phyloP scores from a whole-genome alignment of 1,284 basidiomycete species.

The Cerioporus squamosus region DNA sequence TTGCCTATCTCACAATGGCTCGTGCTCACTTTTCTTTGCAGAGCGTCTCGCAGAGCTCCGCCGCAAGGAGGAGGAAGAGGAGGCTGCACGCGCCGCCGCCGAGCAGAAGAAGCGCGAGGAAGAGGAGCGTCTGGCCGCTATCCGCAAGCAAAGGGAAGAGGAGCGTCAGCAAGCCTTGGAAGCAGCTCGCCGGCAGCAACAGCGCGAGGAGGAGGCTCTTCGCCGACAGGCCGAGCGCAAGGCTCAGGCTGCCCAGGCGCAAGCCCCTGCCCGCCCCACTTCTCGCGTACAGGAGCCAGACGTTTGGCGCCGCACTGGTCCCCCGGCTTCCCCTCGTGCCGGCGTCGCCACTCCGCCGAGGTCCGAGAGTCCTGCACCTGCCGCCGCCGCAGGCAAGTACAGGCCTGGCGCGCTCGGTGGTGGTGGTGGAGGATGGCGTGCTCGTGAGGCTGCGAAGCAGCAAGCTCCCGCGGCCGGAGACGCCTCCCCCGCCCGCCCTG shows the following conservation, averaged over 20 bases:
- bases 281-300: constrained; percentile 37
- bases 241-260: constrained; percentile 22
- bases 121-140: constrained; percentile 58
- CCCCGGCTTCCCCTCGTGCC: constrained; percentile 39
- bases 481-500: constrained; percentile 38
- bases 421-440: constrained; percentile 57
- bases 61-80: constrained; percentile 53
- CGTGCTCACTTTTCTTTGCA: constrained; percentile 29
- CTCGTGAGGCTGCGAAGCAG: constrained; percentile 52
- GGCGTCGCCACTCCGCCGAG: constrained; percentile 37
- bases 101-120: constrained; percentile 62
- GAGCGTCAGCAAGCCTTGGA: constrained; percentile 67
- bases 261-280: constrained; percentile 33
- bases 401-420: constrained; percentile 47
- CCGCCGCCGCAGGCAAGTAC: constrained; percentile 38
- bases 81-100: constrained; percentile 49
- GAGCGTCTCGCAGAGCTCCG: constrained; percentile 62
- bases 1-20: not conserved
- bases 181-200: constrained; percentile 60
- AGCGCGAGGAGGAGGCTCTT: constrained; percentile 84
- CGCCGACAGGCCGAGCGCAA: constrained; percentile 46
- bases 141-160: constrained; percentile 66
- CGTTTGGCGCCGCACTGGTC: constrained; percentile 35
- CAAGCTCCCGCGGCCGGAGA: constrained; percentile 24
- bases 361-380: constrained; percentile 49